Evolutionary conservation across 176 grass and related monocot species (phyloP), one percentile per base, ranked within the genome.

Genomic region (Musa itinerans): DNA sequence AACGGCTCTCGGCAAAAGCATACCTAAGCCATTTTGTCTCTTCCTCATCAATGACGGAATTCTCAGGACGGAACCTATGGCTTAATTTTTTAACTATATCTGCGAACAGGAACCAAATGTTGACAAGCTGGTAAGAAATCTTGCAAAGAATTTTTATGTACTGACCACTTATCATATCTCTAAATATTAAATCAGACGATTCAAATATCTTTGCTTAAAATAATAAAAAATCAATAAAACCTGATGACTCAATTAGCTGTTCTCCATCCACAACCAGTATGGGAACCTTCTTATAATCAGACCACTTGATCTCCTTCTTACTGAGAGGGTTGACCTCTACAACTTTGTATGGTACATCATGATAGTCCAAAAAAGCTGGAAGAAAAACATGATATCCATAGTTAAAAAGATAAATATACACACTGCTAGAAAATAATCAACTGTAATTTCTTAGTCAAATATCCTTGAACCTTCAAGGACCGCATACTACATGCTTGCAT

Each of bases 221-320:
- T 17, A 51, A 64, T 43, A 62, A 75, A 71, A 72, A 71, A 14
- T 10, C 63, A 51, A 69, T 9, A 24, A 23, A 56, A 98, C 94
- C 94, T 89, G 94, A 93, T 64, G 94, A 98, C 74, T 98, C 84
- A 73, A 91, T 75, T 63, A 98, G 63, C 70, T 87, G 82, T 87
- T 98, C 94, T 67, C 94, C 82, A 76, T 93, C 90, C 55, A 98
- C 86, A 27, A 84, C 87, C 80, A 98, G 74, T 77, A 93, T 98
- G n/a, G 94, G 94, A 63, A 98, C 94, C 87, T 98, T 98, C 88
- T 93, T 93, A 84, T 98, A 98, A 75, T 93, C 90, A 84, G 94
- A 98, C 94, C 94, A 98, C 76, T 98, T 98, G 69, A 98, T 93
- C 83, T 98, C 94, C 84, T 93, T 91, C 82, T 98, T 98, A 82